Evolutionary conservation across 768 basidiomycete species (phyloP), one percentile per base, ranked within the genome.

Genomic region (Udeniomyces megalosporus): DNA sequence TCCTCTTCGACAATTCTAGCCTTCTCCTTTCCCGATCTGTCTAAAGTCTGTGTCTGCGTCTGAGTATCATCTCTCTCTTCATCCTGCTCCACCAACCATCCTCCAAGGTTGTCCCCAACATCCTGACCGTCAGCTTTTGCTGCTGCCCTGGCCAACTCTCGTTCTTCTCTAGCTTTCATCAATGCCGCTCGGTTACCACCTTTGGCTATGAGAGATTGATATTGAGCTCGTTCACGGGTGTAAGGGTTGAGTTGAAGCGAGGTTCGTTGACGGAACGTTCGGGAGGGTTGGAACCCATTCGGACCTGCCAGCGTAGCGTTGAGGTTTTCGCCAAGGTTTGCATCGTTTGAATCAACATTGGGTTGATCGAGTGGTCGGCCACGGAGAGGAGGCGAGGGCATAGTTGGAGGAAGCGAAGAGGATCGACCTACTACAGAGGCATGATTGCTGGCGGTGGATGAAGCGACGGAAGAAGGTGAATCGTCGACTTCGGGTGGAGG

Each of bases 191-290:
- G 28, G 22, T 54, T 53, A 2, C 52, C 55, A 12, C 61, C 61
- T 4, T 34, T 53, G 15, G 61, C 56, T 12, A 57, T 29, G 31
- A 57, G 35, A 28, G 22, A 31, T 20, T 51, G 32, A 46, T 65
- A 65, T 10, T 31, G 31, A 14, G 52, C 45, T n/a, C 63, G 50
- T 35, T 65, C 63, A 5, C 51, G 50, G 5, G 58, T 59, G 63
- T 65, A 65, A 11, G 63, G 63, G 47, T 65, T 53, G n/a, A 65
- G 63, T 24, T 65, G 63, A 17, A 59, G 51, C 2, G 58, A 46
- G 4, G 57, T 65, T 35, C 63, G 58, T 31, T 60, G 45, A 32
- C 63, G 58, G 24, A 65, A 35, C 5, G 38, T 32, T 22, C 60
- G 60, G 17, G 11, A 2, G 17, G 49, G 22, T 17, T 51, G 49